These are phyloP conservation scores for Colletotrichum phormii DNA, from an alignment of 2,329 filamentous ascomycete species.

Conservation along the genomic window DNA sequence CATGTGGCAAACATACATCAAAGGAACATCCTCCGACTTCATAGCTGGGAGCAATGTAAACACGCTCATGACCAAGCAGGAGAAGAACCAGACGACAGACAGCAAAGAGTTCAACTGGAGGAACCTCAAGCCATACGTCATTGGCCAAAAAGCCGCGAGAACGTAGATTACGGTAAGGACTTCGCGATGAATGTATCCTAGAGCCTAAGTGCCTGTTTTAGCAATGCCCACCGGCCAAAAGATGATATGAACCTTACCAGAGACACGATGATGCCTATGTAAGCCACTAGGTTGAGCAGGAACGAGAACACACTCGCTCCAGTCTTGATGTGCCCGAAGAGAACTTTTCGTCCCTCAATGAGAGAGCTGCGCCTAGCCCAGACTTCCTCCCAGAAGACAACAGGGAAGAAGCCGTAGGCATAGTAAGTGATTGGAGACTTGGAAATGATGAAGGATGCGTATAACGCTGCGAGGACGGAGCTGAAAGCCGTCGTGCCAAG, in stretches of 20 bases:
- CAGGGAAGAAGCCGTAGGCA: slow-evolving; percentile 89
- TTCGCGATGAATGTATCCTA: slow-evolving; percentile 92
- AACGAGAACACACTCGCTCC: slow-evolving; percentile 69
- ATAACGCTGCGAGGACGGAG: slow-evolving; percentile 79
- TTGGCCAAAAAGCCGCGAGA: slow-evolving; percentile 82
- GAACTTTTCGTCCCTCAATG: slow-evolving; percentile 70
- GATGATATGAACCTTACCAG: slow-evolving; percentile 65
- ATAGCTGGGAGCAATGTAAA: slow-evolving; percentile 91
- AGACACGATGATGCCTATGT: slow-evolving; percentile 81
- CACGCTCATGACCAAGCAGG: slow-evolving; percentile 85
- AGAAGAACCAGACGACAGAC: slow-evolving; percentile 77
- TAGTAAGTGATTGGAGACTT: slow-evolving; percentile 88
- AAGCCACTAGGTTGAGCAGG: slow-evolving; percentile 71
- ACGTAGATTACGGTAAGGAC: slow-evolving; percentile 86
- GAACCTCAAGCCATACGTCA: slow-evolving; percentile 79
- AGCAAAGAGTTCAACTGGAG: slow-evolving; percentile 73
- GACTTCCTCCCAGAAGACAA: slow-evolving; percentile 97
- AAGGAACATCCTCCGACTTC: slow-evolving; percentile 80
- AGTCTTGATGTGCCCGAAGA: slow-evolving; percentile 78
- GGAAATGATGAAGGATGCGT: slow-evolving; percentile 82
- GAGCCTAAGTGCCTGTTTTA: slow-evolving; percentile 67
- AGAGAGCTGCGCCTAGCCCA: slow-evolving; percentile 81
- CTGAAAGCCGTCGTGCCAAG: slow-evolving; percentile 75
- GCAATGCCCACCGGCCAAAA: neutral
- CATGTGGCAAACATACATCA: slow-evolving; percentile 70